Base-by-base conservation (phyloP, 2,329 filamentous ascomycete genomes). In the Huntiella bhutanensis region DNA sequence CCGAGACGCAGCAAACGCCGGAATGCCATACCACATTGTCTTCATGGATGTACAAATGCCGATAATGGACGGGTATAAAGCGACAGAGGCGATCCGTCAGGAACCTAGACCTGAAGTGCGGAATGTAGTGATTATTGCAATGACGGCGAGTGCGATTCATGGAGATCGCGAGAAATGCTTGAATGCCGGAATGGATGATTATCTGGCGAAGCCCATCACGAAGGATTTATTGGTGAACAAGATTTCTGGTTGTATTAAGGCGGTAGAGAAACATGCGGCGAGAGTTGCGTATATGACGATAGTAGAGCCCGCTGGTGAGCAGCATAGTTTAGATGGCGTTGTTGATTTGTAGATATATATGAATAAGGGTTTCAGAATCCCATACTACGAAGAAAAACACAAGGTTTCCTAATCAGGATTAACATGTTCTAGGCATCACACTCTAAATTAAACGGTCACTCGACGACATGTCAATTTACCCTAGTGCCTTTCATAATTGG, bases 41-140 rank as follows among this genome's bases (percentile, higher is more conserved):
- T 71, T 95, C 39, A 95, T 95, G 87, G 87, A 95, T 58, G 85
- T 93, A 3, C 86, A 94, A 62, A 95, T 95, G 87, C 87, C 87
- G 0, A 77, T 92, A 3, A 72, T 93, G 6, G 87, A 95, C 58
- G 87, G 87, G 4, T 94, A 94, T 58, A 82, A 93, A 60, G 86
- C 87, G 1, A 95, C 87, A 0, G 80, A 81, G 53, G 71, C 85
- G 49, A 76, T 95, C 39, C 78, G 87, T 7, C 75, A 75, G 53
- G 86, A 95, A 59, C 60, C 74, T 0, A 73, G 85, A 49, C 79
- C 85, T 33, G 72, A 73, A 5, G 84, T 96, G 8, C 72, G 83
- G 45, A 78, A 83, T 52, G 75, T 92, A 1, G 67, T 95, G n/a
- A 82, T 96, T 42, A 95, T 96, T 54, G 88, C 88, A 46, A 95